A percentile compares a stretch with the other conserved stretches of the same genome.
Conservation (phyloP, 2,329 filamentous ascomycete genomes). For the Domatiomyces catenatus region DNA sequence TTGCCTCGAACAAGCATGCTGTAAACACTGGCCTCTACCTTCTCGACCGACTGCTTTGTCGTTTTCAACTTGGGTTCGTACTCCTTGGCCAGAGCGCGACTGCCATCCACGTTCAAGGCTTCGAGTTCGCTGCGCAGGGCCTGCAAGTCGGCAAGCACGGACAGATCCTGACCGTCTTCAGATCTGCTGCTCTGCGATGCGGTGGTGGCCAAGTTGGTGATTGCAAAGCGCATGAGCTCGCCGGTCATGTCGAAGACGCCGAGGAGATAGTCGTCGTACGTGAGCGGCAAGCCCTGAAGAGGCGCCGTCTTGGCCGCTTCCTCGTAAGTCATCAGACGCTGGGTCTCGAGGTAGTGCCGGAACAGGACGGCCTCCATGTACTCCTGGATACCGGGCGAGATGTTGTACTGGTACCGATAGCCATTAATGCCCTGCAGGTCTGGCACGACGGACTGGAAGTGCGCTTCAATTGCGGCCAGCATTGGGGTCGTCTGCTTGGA, state of each 20-base stretch:
- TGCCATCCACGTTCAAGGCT: slow-evolving; percentile 43
- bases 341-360: slow-evolving; percentile 66
- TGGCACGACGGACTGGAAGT: slow-evolving; percentile 51
- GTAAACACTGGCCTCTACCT: slow-evolving; percentile 85
- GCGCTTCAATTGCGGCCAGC: slow-evolving; percentile 52
- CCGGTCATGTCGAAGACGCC: slow-evolving; percentile 89
- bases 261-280: slow-evolving; percentile 71
- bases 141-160: slow-evolving; percentile 69
- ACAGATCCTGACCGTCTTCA: slow-evolving; percentile 29
- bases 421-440: slow-evolving; percentile 69
- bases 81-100: slow-evolving; percentile 43
- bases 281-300: slow-evolving; percentile 43
- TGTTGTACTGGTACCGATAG: slow-evolving; percentile 63
- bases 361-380: slow-evolving; percentile 87
- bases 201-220: slow-evolving; percentile 62
- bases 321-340: slow-evolving; percentile 54
- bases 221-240: slow-evolving; percentile 93
- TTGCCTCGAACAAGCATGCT: slow-evolving; percentile 73
- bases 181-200: slow-evolving; percentile 8
- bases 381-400: slow-evolving; percentile 74
- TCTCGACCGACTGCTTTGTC: slow-evolving; percentile 77
- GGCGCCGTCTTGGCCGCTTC: slow-evolving; percentile 37
- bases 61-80: slow-evolving; percentile 68
- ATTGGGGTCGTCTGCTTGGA: slow-evolving; percentile 54
- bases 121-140: slow-evolving; percentile 63